Evolutionary conservation across 2,329 filamentous ascomycete species (phyloP).

Genomic region (Pseudogymnoascus sp.): DNA sequence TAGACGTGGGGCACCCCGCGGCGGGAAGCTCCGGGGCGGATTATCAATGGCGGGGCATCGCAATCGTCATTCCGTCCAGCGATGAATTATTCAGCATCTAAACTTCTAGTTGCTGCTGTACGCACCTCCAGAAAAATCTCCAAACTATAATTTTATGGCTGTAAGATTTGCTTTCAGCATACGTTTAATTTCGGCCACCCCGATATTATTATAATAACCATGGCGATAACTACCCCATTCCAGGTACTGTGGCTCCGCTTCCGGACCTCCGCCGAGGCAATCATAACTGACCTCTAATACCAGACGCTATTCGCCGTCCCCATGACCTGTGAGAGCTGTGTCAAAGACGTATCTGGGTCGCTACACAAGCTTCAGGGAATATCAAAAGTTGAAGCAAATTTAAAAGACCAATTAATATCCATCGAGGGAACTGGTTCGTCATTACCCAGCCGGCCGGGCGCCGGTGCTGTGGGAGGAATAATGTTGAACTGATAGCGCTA

Average conservation of each 20-base stretch:
- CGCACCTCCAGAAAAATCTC: not conserved
- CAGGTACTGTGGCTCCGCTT: constrained; percentile 23
- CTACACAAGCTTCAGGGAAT: constrained; percentile 72
- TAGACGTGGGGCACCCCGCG: not conserved
- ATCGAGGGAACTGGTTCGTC: constrained; percentile 70
- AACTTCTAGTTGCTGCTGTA: not conserved
- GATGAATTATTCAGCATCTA: constrained; percentile 11
- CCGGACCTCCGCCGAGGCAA: constrained; percentile 21
- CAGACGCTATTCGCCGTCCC: constrained; percentile 93
- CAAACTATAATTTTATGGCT: constrained; percentile 1
- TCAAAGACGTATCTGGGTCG: constrained; percentile 74
- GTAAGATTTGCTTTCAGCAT: not conserved
- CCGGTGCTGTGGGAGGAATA: not conserved
- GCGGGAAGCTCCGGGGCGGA: constrained; percentile 2
- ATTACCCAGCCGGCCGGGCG: constrained; percentile 14
- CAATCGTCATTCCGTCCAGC: constrained; percentile 3
- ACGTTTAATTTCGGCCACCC: not conserved
- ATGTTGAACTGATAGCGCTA: constrained; percentile 7
- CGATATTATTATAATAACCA: constrained; percentile 15
- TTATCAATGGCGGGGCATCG: not conserved
- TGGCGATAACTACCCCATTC: constrained; percentile 30
- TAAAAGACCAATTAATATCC: constrained; percentile 74
- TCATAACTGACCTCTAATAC: constrained; percentile 15
- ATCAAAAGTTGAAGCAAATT: constrained; percentile 69
- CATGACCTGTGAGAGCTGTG: constrained; percentile 81